These are phyloP conservation scores for Aspergillus egyptiacus DNA, from an alignment of 495 filamentous ascomycete genomes.

Conservation along the genomic window DNA sequence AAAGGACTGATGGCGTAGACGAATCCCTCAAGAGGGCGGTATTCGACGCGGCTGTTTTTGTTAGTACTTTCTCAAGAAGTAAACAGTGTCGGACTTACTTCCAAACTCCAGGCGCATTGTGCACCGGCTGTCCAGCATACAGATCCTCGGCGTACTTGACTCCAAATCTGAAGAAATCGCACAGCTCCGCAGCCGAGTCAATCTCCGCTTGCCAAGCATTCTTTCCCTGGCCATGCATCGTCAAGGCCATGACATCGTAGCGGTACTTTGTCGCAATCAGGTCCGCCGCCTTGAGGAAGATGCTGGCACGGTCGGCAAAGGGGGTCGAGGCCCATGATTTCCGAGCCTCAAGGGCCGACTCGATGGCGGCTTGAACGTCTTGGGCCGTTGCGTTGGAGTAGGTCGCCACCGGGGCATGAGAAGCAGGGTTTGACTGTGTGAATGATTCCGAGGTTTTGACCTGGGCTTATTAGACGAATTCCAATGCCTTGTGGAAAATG, in stretches of 20 bases:
- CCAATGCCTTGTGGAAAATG: neutral
- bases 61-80: slow-evolving; percentile 10
- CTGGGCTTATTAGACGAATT: slow-evolving; percentile 7
- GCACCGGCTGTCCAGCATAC: slow-evolving; percentile 74
- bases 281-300: slow-evolving; percentile 92
- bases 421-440: slow-evolving; percentile 67
- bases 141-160: slow-evolving; percentile 84
- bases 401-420: slow-evolving; percentile 68
- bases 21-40: slow-evolving; percentile 78
- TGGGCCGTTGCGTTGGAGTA: slow-evolving; percentile 70
- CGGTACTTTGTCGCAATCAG: slow-evolving; percentile 83
- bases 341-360: slow-evolving; percentile 74
- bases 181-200: slow-evolving; percentile 85
- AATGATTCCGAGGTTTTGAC: slow-evolving; percentile 33
- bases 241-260: slow-evolving; percentile 87
- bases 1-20: slow-evolving; percentile 83
- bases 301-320: slow-evolving; percentile 83
- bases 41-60: slow-evolving; percentile 56
- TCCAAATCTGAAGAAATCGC: slow-evolving; percentile 83
- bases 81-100: slow-evolving; percentile 44
- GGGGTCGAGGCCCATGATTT: slow-evolving; percentile 72
- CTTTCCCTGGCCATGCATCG: slow-evolving; percentile 92
- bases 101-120: slow-evolving; percentile 74
- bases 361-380: slow-evolving; percentile 70
- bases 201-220: slow-evolving; percentile 97